Evolutionary conservation across 108 stramenopile species (phyloP).

Genomic region (Aurantiochytrium sp.): DNA sequence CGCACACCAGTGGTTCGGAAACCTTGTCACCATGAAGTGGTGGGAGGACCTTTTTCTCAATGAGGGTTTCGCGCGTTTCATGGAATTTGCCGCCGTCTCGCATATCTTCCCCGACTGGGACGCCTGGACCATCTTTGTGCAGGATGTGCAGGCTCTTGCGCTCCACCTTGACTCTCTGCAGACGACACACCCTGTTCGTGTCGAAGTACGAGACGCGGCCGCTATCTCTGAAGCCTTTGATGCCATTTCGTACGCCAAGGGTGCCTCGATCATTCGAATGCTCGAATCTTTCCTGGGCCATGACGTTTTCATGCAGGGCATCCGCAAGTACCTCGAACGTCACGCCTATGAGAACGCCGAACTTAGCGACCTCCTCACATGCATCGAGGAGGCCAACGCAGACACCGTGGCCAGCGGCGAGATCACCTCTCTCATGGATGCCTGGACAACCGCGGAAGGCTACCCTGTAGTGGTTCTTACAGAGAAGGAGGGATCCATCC

Average conservation of each 20-base stretch:
- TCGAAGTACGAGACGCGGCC: slow-evolving; percentile 70
- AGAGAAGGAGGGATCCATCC: slow-evolving; percentile 23
- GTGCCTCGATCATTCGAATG: slow-evolving; percentile 46
- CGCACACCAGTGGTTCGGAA: slow-evolving; percentile 94
- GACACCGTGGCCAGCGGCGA: neutral
- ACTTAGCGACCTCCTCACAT: neutral
- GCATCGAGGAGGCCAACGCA: slow-evolving; percentile 19
- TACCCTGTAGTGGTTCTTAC: slow-evolving; percentile 64
- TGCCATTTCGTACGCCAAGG: slow-evolving; percentile 76
- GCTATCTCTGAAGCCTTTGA: slow-evolving; percentile 96
- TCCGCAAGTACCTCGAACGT: slow-evolving; percentile 27
- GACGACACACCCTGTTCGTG: slow-evolving; percentile 80
- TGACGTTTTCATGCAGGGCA: slow-evolving; percentile 38
- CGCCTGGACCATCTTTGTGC: slow-evolving; percentile 83
- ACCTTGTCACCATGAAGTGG: slow-evolving; percentile 91
- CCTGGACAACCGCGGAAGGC: slow-evolving; percentile 43
- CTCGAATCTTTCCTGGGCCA: slow-evolving; percentile 21
- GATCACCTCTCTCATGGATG: slow-evolving; percentile 21
- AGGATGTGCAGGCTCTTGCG: slow-evolving; percentile 66
- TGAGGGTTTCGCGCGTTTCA: slow-evolving; percentile 88
- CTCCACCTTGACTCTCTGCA: slow-evolving; percentile 72
- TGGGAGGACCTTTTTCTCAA: slow-evolving; percentile 97
- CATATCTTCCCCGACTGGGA: slow-evolving; percentile 63
- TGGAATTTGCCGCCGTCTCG: slow-evolving; percentile 70
- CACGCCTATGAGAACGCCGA: slow-evolving; percentile 33